Base-by-base conservation (phyloP, 768 basidiomycete species). In the Filobasidium floriforme region DNA sequence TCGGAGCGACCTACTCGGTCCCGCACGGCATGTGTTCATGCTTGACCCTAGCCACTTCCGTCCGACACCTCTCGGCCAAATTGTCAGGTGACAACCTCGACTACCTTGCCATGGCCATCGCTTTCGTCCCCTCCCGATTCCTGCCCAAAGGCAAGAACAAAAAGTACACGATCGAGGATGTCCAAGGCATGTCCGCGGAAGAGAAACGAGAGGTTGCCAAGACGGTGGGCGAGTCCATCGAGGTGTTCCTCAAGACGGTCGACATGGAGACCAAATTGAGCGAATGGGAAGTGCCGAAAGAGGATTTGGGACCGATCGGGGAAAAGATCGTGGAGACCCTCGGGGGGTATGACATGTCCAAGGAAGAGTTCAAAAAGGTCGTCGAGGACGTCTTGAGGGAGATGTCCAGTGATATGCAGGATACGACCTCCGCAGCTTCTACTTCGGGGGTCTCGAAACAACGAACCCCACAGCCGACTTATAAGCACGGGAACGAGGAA, bases 1-100 rank as follows among this genome's bases (percentile, higher is more conserved):
- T 71, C 55, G 70, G 70, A 1, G 70, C 70, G 1, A 73, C 71
- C 9, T 90, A 89, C 72, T 79, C 81, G 61, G 89, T 91, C 64
- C 87, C 88, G 24, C 89, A 91, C 74, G 89, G 89, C 10, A 87
- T 89, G 68, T 89, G 89, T 4, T 89, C 88, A n/a, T 71, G 71
- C 41, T 46, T 74, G 15, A 74, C 73, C 22, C 68, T 74, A 12
- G 15, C 67, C 7, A 29, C 52, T 9, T 59, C 62, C 49, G 52
- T 72, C 43, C 41, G 43, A 15, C 67, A 66, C 28, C 57, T 71
- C 46, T 41, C 65, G 22, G 59, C 62, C 19, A 63, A 54, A 12
- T 61, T 68, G 6, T n/a, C 52, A 32, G 60, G 59, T 12, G 40
- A 41, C 41, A 28, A 54, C 19, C 62, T 68, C 26, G 43, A 28